Evolutionary conservation across 441 rosid genomes (phyloP), one percentile per base, ranked within the genome.

Genomic region (Syzygium syzygioides): DNA sequence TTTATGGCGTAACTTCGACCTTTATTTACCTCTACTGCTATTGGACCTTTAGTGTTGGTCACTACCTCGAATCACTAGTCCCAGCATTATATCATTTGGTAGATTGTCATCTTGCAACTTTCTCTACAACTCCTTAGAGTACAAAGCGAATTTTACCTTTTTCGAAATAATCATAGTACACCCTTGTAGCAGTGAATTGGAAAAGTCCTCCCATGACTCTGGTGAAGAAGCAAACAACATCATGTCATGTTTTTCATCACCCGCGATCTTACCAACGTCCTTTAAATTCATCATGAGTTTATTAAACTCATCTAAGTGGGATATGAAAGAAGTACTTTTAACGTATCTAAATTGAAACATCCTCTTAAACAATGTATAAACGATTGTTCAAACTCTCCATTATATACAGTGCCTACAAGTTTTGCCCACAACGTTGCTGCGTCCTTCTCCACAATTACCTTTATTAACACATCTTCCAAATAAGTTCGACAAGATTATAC

Each of bases 181-280:
- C 28, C 1, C 25, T 1, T 25, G 4, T 1, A 23, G 25, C 1
- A 20, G 0, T 23, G n/a, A 9, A 57, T 57, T 2, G 1, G 1
- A 9, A 57, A 57, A 57, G 0, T 57, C 12, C 60, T 56, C 13
- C 6, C 4, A 57, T 57, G 13, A 57, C 13, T 57, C 60, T 57
- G 25, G 60, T 57, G 25, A 57, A 25, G 6, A 57, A 57, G 13
- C 14, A 23, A 57, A 57, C 20, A 57, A 57, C 14, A 57, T 57
- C 14, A 57, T 57, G 28, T 2, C 1, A 0, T 0, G 1, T 25
- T 57, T 28, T 57, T 57, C n/a, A 57, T 57, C 14, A 57, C 20
- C 5, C 23, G 9, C 5, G 2, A 57, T 57, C 2, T 9, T 18
- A 57, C 6, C 6, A 2, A 57, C 3, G 0, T 57, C 11, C 14